Conservation (phyloP, 495 filamentous ascomycete species). For the Paragyromitra xinjiangensis region DNA sequence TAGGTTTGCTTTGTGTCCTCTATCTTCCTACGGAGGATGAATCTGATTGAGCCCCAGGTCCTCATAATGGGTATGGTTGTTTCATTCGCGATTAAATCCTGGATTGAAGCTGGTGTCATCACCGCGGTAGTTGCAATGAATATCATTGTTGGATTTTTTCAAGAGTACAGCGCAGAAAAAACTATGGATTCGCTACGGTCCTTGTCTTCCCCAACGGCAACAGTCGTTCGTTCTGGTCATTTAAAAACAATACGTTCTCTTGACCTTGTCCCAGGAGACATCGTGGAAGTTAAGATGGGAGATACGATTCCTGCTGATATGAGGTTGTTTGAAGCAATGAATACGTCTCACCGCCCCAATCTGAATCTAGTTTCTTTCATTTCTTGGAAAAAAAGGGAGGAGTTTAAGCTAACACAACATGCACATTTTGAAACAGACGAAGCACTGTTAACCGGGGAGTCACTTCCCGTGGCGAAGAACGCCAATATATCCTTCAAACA, state of each 20-base stretch:
- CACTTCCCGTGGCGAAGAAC: constrained; percentile 61
- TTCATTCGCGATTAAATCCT: constrained; percentile 73
- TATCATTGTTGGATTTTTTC: constrained; percentile 73
- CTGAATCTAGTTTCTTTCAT: constrained; percentile 41
- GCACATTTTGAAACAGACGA: constrained; percentile 64
- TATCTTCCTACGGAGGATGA: constrained; percentile 50
- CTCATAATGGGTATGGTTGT: constrained; percentile 75
- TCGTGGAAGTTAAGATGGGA: constrained; percentile 80
- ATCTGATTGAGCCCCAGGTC: constrained; percentile 61
- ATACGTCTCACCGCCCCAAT: constrained; percentile 65
- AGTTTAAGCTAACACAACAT: constrained; percentile 56
- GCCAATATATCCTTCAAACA: constrained; percentile 57
- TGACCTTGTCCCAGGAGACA: constrained; percentile 81
- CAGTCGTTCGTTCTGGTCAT: constrained; percentile 75
- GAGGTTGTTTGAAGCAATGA: constrained; percentile 77
- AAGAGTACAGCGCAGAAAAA: constrained; percentile 77
- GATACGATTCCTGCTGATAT: constrained; percentile 86
- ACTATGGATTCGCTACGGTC: constrained; percentile 75
- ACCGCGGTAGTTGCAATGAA: constrained; percentile 72
- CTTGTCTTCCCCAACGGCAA: constrained; percentile 78
- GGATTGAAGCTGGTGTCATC: constrained; percentile 76
- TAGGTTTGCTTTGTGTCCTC: constrained; percentile 54
- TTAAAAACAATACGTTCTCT: constrained; percentile 71
- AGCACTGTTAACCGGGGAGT: constrained; percentile 64
- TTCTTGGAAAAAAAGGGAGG: background rate